Evolutionary conservation across 306 rosid species (phyloP).

Genomic region (Rosa persica): DNA sequence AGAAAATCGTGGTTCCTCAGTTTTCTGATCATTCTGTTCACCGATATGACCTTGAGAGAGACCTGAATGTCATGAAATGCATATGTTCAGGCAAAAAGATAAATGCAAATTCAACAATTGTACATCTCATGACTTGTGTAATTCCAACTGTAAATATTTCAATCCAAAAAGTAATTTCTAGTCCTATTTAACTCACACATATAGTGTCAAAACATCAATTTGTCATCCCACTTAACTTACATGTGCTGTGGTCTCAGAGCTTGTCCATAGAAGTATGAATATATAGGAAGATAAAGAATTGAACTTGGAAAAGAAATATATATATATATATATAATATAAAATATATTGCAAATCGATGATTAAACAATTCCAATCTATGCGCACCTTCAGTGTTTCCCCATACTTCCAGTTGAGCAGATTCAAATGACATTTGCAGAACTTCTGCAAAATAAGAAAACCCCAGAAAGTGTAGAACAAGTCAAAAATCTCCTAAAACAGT

Average conservation of each 20-base stretch:
- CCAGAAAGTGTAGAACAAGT: too few relatives aligned
- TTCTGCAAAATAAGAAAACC: constrained; percentile 57
- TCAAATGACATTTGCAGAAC: constrained; percentile 78
- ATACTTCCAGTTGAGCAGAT: constrained; percentile 44
- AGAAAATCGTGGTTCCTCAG: constrained; percentile 42
- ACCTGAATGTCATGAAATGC: constrained; percentile 44
- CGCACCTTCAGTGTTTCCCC: constrained; percentile 64
- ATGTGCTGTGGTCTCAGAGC: background rate
- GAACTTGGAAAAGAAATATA: background rate
- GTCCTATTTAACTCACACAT: background rate
- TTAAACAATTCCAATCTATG: background rate
- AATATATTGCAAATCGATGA: background rate
- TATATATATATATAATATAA: too few relatives aligned
- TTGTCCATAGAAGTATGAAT: background rate
- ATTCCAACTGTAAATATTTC: background rate
- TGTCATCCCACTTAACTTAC: background rate
- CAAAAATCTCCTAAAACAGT: too few relatives aligned
- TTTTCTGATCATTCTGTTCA: constrained; percentile 43
- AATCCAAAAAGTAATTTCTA: background rate
- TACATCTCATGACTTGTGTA: background rate
- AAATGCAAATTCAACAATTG: background rate
- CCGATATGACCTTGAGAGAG: constrained; percentile 38
- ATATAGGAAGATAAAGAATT: too few relatives aligned
- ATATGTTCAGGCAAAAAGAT: background rate
- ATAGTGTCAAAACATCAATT: background rate